phyloP scores from a whole-genome alignment of 345 rosid species.

The Brassica rapa region DNA sequence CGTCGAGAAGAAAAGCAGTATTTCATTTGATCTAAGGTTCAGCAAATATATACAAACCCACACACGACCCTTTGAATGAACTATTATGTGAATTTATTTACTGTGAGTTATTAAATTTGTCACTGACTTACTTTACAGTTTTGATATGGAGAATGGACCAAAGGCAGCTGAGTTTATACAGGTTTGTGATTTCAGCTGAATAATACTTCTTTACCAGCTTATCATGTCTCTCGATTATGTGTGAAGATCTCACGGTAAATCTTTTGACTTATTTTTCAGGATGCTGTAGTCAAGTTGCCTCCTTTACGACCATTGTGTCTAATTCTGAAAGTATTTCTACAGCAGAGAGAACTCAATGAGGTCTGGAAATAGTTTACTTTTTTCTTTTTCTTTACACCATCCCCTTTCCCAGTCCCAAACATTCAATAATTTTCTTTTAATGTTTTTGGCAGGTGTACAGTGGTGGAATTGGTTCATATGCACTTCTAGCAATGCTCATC shows the following conservation, averaged over 20 bases:
- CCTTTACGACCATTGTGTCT: conserved; percentile 78
- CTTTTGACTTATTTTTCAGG: conserved; percentile 44
- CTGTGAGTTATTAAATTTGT: conserved; percentile 12
- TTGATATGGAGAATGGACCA: conserved; percentile 90
- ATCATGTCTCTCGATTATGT: background rate
- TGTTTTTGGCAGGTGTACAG: conserved; percentile 69
- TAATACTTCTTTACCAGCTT: background rate
- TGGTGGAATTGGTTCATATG: conserved; percentile 95
- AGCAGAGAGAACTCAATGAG: conserved; percentile 95
- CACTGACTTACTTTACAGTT: conserved; percentile 53
- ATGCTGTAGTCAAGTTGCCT: conserved; percentile 69
- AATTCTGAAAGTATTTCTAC: conserved; percentile 88
- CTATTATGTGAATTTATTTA: conserved; percentile 14
- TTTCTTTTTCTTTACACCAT: background rate
- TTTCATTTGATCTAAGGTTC: conserved; percentile 82
- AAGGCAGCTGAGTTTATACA: conserved; percentile 90
- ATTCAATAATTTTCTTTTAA: conserved; percentile 11
- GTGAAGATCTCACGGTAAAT: background rate
- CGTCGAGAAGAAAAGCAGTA: conserved; percentile 76
- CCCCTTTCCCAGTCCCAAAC: conserved; percentile 4
- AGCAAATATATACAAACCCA: too few species aligned
- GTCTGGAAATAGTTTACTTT: conserved; percentile 41
- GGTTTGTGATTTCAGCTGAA: conserved; percentile 44
- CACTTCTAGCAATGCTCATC: conserved; percentile 86
- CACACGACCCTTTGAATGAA: too few species aligned